Base-by-base conservation (phyloP, 495 filamentous ascomycete genomes). In the Penicillium odoratum region DNA sequence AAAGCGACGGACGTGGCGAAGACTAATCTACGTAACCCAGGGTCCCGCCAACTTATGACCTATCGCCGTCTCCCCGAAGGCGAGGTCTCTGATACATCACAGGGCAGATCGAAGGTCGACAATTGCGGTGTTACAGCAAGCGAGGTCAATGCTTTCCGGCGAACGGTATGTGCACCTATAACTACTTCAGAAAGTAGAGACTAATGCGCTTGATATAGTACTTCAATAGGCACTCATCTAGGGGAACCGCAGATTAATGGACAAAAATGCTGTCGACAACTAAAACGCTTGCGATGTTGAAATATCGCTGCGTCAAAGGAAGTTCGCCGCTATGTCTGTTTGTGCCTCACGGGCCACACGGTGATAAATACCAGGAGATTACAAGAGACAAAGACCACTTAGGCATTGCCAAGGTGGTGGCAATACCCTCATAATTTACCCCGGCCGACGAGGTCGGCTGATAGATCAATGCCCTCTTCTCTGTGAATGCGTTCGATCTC, bases 11-110 rank as follows among this genome's bases (percentile, higher is more conserved):
- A n/a, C 15, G 13, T 31, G 10, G 31, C 18, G 13, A 47, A 44
- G 0, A 55, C 42, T 55, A 18, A 55, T 21, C 3, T 26, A 7
- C 3, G 16, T 15, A 28, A 64, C 31, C 5, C 45, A 92, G 88
- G 92, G 93, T 90, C 91, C 38, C 85, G 93, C 51, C 82, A 88
- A 49, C 78, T 98, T 26, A 87, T 98, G 48, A 95, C 90, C 0
- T 98, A 98, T 68, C 78, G 85, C 13, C 83, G 91, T 51, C 76
- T 89, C 28, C 81, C 85, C 4, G 86, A 88, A 57, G 74, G 77
- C 5, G 76, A 88, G 42, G 70, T 88, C 64, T 69, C 77, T 63
- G 63, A 72, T 71, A 55, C 73, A 51, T 59, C 77, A 50, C 52
- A 62, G 56, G 64, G 61, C 62, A 69, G 69, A 58, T 69, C 59